These are phyloP conservation scores for Helicocarpus griseus DNA, from an alignment of 2,329 filamentous ascomycete species.

Conservation along the genomic window DNA sequence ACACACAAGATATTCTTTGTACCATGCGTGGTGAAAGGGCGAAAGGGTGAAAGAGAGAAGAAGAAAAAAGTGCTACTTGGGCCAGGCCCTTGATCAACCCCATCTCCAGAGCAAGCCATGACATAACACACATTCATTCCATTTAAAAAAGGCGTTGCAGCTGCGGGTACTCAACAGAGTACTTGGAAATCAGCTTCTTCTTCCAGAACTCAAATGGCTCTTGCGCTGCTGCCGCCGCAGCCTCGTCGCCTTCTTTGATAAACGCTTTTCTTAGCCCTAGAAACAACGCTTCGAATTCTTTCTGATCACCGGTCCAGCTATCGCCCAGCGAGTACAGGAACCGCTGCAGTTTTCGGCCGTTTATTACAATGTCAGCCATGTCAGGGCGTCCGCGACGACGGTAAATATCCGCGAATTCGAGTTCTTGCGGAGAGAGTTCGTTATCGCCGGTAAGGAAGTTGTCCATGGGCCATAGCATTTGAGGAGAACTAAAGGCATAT, in stretches of 20 bases:
- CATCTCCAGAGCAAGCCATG: too few species aligned
- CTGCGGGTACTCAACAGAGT: slow-evolving; percentile 2
- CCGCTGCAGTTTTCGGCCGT: slow-evolving; percentile 1
- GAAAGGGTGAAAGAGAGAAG: too few species aligned
- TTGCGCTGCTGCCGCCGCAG: background rate
- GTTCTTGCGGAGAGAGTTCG: background rate
- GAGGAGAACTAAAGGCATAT: slow-evolving; percentile 2
- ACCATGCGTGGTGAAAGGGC: too few species aligned
- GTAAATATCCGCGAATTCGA: slow-evolving; percentile 1
- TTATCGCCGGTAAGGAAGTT: slow-evolving; percentile 1
- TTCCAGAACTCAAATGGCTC: slow-evolving; percentile 4
- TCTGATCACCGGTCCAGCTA: slow-evolving; percentile 2
- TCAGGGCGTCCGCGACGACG: background rate
- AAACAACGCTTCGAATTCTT: slow-evolving; percentile 1
- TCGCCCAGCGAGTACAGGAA: slow-evolving; percentile 1
- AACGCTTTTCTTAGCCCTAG: slow-evolving; percentile 2
- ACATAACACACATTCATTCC: too few species aligned
- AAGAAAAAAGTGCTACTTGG: too few species aligned
- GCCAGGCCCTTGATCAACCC: too few species aligned
- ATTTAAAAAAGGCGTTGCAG: slow-evolving; percentile 1
- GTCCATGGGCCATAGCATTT: slow-evolving; percentile 1
- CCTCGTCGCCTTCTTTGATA: background rate
- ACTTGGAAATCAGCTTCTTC: background rate
- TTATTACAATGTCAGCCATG: background rate
- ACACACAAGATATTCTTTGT: too few species aligned